Base-by-base conservation (phyloP, 345 rosid species). In the Aegle marmelos region DNA sequence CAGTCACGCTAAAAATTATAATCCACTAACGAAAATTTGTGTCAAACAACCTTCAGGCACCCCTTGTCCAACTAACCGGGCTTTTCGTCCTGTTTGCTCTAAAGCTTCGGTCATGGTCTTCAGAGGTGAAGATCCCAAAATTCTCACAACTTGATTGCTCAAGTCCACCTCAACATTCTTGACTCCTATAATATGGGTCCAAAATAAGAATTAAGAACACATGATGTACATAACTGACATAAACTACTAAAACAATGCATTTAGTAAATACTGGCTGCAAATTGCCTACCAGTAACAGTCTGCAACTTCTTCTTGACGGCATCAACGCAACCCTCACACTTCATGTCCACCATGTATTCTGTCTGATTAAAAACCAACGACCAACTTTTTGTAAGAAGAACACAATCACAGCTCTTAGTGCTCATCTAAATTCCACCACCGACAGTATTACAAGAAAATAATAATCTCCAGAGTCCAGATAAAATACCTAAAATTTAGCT, bases 261-360 rank as follows among this genome's bases (percentile, higher is more conserved):
- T 61, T 13, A 45, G 50, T 13, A 45, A 45, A 45, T 76, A 61
- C 22, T 48, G 54, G 31, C 34, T n/a, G 50, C 22, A 70, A 31
- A 24, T 21, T 57, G 41, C 80, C 77, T 85, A 94, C 98, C 98
- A 80, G 85, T 65, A 81, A 96, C 83, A 19, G 85, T 84, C 73
- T 88, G 88, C 80, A 96, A 68, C 88, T 96, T 92, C 73, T 79
- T 90, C 91, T 90, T 92, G 62, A 96, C 98, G 2, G 98, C 86
- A 71, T 77, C 89, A 72, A 90, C 97, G 79, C 98, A 96, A 61
- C 97, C 95, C 57, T 90, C 97, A 50, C 99, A 94, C 85, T 87
- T 94, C 97, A 96, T 96, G 83, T 96, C 97, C 75, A 96, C 98
- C 99, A 96, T 96, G 80, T 62, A 96, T 85, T 94, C 98, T 13